phyloP scores from a whole-genome alignment of 306 rosid species.

The Vicia villosa region DNA sequence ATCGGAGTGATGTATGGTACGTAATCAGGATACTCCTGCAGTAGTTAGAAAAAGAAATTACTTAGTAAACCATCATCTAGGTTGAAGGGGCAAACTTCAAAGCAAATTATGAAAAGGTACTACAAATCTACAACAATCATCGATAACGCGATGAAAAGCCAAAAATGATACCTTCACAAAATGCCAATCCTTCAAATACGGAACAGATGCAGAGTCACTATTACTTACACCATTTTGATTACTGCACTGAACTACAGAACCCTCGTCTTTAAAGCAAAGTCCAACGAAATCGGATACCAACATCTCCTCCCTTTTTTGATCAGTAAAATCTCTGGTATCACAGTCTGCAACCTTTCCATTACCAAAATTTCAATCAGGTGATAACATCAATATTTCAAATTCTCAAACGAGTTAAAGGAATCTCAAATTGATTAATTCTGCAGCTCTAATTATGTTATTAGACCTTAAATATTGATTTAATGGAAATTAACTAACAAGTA shows the following conservation, averaged over 20 bases:
- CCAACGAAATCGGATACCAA: slow-evolving; percentile 64
- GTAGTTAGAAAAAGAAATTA: slow-evolving; percentile 37
- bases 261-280: slow-evolving; percentile 46
- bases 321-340: slow-evolving; percentile 73
- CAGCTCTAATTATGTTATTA: slow-evolving; percentile 16
- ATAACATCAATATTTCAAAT: background rate
- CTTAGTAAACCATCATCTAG: slow-evolving; percentile 29
- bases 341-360: slow-evolving; percentile 80
- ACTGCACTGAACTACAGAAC: slow-evolving; percentile 37
- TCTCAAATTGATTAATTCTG: background rate
- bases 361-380: slow-evolving; percentile 6
- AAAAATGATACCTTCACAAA: slow-evolving; percentile 69
- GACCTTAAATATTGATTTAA: background rate
- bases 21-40: slow-evolving; percentile 85
- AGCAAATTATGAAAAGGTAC: no score
- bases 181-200: slow-evolving; percentile 98
- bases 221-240: slow-evolving; percentile 31
- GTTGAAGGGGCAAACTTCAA: no score
- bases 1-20: slow-evolving; percentile 71
- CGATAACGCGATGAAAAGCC: background rate
- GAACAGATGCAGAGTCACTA: slow-evolving; percentile 44
- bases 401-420: background rate
- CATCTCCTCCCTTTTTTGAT: slow-evolving; percentile 85
- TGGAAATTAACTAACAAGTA: background rate
- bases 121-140: no score